Conservation (phyloP, 1,139 yeast species). For the Candida tropicalis region DNA sequence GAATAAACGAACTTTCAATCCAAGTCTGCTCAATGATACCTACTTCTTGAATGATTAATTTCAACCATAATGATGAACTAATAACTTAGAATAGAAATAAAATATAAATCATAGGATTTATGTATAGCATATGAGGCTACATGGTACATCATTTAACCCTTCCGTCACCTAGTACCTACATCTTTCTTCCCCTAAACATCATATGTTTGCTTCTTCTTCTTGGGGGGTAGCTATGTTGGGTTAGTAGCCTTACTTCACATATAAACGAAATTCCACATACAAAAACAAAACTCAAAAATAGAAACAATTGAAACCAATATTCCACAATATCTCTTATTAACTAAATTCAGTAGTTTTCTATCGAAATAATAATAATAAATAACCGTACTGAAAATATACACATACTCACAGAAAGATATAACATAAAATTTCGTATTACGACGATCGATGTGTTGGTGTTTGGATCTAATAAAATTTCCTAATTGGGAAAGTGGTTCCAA, state of each 20-base stretch:
- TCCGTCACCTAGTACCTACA: no score
- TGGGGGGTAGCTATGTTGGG: background rate
- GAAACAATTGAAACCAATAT: background rate
- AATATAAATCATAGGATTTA: no score
- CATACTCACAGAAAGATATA: no score
- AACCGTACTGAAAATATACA: no score
- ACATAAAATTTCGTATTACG: no score
- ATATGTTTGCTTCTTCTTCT: no score
- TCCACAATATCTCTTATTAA: slow-evolving; percentile 1
- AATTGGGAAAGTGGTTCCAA: slow-evolving; percentile 14
- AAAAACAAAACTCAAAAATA: no score
- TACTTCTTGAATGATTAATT: no score
- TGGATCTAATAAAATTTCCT: slow-evolving; percentile 15
- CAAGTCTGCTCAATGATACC: no score
- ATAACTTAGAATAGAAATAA: slow-evolving; percentile 1
- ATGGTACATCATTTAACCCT: background rate
- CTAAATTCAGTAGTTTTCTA: slow-evolving; percentile 2
- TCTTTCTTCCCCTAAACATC: no score
- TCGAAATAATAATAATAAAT: no score
- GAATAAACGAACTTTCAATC: no score
- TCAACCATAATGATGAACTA: background rate
- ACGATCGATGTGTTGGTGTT: slow-evolving; percentile 1
- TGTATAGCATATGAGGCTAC: background rate
- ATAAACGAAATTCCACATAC: background rate
- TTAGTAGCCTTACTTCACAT: background rate